Base-by-base conservation (phyloP, 2,329 filamentous ascomycete genomes). In the Verticillium longisporum region DNA sequence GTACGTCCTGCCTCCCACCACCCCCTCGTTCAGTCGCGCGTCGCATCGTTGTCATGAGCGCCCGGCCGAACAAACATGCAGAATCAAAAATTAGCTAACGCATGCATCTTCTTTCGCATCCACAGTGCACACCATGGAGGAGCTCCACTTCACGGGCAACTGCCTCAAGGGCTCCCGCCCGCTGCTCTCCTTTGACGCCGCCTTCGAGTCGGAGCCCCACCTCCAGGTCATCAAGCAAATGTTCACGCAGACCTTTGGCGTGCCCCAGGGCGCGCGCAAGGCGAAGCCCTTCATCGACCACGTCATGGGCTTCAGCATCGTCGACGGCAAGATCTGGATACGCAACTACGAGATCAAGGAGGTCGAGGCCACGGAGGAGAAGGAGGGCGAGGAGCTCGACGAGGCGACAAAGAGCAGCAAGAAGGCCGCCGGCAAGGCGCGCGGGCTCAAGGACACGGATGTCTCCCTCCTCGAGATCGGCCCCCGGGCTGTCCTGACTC, bases 271-370 rank as follows among this genome's bases (percentile, higher is more conserved):
- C 26, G 89, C 93, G 31, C 84, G 91, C 68, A 96, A 96, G 70
- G 89, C 91, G 63, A 99, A 99, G 78, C 95, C 95, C 3, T 99
- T 99, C 70, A 83, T 98, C 64, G 95, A 99, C 73, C 93, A 95
- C 69, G 90, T 99, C 65, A 93, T 98, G 84, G 88, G 88, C 61
- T 96, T 99, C 74, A 96, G 90, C 62, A 80, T 96, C 36, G 91
- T 91, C 3, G 94, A 97, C 71, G 92, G 91, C 70, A 55, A 59
- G 45, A 55, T 59, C 34, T 60, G 58, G 56, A 53, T 55, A 9
- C 32, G 45, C 18, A 92, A 94, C 71, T 99, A 97, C 77, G 92
- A 99, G 76, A 90, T 98, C 73, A 58, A 63, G 62, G 79, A 80
- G 60, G 76, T 78, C 33, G 74, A 58, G 14, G 62, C 63, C 6